Evolutionary conservation across 768 basidiomycete species (phyloP).

Genomic region (Boletus sp.): DNA sequence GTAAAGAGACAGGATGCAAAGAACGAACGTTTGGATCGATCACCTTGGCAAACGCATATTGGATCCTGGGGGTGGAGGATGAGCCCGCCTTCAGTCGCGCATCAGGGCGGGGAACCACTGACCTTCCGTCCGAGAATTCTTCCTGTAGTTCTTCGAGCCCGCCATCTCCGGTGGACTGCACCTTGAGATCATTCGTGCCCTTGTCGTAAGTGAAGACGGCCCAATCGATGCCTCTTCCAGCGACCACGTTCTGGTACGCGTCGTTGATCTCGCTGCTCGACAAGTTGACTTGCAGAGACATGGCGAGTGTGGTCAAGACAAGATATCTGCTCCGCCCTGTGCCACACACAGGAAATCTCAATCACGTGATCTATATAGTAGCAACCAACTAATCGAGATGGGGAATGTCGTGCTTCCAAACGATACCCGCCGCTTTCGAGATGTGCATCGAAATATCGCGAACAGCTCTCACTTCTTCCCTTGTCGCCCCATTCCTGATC

Average conservation of each 20-base stretch:
- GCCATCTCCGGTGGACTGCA: slow-evolving; percentile 81
- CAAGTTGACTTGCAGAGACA: slow-evolving; percentile 81
- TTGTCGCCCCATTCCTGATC: slow-evolving; percentile 49
- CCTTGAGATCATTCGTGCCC: slow-evolving; percentile 81
- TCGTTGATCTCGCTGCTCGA: slow-evolving; percentile 66
- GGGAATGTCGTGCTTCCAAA: slow-evolving; percentile 54
- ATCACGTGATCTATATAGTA: slow-evolving; percentile 25
- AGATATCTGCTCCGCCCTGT: background rate
- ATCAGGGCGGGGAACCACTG: slow-evolving; percentile 19
- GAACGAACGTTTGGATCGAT: slow-evolving; percentile 74
- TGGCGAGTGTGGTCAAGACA: slow-evolving; percentile 21
- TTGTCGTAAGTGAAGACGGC: slow-evolving; percentile 76
- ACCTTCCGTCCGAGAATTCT: slow-evolving; percentile 94
- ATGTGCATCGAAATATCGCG: slow-evolving; percentile 53
- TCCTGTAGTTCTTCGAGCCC: slow-evolving; percentile 89
- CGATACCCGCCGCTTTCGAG: slow-evolving; percentile 44
- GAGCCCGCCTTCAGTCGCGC: slow-evolving; percentile 2
- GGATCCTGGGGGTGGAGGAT: slow-evolving; percentile 55
- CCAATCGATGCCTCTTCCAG: slow-evolving; percentile 69
- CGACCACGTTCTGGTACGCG: slow-evolving; percentile 74
- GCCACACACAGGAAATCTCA: background rate
- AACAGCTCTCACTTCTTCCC: slow-evolving; percentile 51
- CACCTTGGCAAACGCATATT: slow-evolving; percentile 88
- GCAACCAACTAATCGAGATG: slow-evolving; percentile 25
- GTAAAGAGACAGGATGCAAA: background rate